Conservation (phyloP, 176 grass and related monocot species). For the Calamus simplicifolius region DNA sequence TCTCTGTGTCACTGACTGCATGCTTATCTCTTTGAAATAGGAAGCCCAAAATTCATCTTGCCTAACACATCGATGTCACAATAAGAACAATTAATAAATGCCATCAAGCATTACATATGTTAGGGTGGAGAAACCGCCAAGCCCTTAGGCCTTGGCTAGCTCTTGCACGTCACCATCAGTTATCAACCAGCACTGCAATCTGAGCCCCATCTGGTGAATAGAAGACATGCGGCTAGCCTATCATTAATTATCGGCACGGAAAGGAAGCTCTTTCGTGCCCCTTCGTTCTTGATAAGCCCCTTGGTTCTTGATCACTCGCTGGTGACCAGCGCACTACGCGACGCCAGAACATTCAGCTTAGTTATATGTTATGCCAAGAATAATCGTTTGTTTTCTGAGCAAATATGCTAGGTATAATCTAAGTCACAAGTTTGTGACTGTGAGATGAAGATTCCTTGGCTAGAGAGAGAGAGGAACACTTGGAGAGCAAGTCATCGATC, state of each 20-base stretch:
- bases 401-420: too few species aligned
- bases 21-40: constrained; percentile 20
- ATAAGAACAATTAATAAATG: constrained; percentile 33
- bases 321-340: too few species aligned
- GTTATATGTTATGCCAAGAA: too few species aligned
- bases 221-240: constrained; percentile 2
- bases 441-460: too few species aligned
- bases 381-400: too few species aligned
- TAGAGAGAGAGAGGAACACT: background rate
- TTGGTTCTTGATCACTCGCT: too few species aligned
- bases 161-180: background rate
- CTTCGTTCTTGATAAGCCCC: too few species aligned
- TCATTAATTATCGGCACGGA: background rate
- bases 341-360: too few species aligned
- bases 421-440: too few species aligned
- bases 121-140: background rate
- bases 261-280: background rate
- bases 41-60: constrained; percentile 1
- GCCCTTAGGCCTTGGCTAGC: background rate
- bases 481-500: constrained; percentile 9
- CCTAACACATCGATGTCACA: constrained; percentile 22
- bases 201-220: background rate
- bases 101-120: constrained; percentile 15
- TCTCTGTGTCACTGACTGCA: constrained; percentile 7
- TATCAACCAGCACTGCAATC: background rate